phyloP scores from a whole-genome alignment of 1,284 basidiomycete genomes.

The Cerrena zonata region DNA sequence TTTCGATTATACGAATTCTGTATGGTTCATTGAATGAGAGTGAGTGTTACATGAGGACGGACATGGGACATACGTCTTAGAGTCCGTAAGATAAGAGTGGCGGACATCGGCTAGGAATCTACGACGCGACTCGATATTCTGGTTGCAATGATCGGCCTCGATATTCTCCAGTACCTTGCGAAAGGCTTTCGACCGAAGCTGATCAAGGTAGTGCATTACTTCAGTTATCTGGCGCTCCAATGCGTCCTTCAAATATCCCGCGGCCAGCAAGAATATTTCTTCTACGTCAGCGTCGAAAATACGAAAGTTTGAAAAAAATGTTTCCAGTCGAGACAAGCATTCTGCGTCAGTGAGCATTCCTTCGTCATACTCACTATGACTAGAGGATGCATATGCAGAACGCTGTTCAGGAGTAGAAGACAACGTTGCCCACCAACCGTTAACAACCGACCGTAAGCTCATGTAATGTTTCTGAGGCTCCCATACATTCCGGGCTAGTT shows the following conservation, averaged over 20 bases:
- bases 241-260: slow-evolving; percentile 17
- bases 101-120: slow-evolving; percentile 24
- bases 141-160: slow-evolving; percentile 12
- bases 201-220: slow-evolving; percentile 6
- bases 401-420: no score
- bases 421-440: no score
- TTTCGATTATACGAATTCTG: background rate
- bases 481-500: no score
- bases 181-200: slow-evolving; percentile 17
- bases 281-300: slow-evolving; percentile 16
- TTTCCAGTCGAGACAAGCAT: slow-evolving; percentile 28
- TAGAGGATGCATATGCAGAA: no score
- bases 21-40: no score
- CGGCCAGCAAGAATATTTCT: slow-evolving; percentile 12
- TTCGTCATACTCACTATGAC: no score
- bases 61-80: background rate
- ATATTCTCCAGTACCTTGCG: slow-evolving; percentile 13
- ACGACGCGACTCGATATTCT: slow-evolving; percentile 13
- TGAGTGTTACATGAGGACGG: background rate
- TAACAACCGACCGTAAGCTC: no score
- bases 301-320: slow-evolving; percentile 17
- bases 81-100: background rate
- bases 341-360: slow-evolving; percentile 21
- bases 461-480: no score
- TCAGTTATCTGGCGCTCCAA: slow-evolving; percentile 12